Evolutionary conservation across 2,329 filamentous ascomycete species (phyloP).

Genomic region (Laburnicola sp.): DNA sequence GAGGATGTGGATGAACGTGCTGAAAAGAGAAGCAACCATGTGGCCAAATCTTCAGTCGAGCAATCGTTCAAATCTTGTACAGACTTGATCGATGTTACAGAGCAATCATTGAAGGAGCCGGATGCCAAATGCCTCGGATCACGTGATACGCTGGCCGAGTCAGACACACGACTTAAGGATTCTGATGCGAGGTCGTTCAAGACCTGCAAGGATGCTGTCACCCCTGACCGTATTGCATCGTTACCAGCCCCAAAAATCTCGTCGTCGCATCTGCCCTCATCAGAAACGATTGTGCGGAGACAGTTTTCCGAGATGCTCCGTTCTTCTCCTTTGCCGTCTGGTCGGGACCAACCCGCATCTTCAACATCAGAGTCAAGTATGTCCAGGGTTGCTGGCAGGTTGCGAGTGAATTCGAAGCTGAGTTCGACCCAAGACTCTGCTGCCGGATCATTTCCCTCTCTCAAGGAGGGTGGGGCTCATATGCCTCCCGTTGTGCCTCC

Average conservation of each 20-base stretch:
- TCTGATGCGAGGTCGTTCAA: constrained; percentile 29
- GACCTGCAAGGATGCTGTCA: constrained; percentile 23
- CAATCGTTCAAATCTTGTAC: constrained; percentile 42
- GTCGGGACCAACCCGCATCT: constrained; percentile 17
- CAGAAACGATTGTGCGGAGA: constrained; percentile 10
- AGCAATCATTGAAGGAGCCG: constrained; percentile 2
- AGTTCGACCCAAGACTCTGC: constrained; percentile 25
- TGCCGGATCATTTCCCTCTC: constrained; percentile 29
- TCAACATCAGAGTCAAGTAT: constrained; percentile 25
- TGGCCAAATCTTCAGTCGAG: constrained; percentile 35
- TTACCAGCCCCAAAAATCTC: constrained; percentile 21
- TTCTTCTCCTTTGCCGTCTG: constrained; percentile 17
- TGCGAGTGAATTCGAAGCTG: constrained; percentile 25
- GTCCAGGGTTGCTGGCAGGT: constrained; percentile 17
- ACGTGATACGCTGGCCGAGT: constrained; percentile 14
- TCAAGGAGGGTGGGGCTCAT: constrained; percentile 21
- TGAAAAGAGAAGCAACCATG: constrained; percentile 26
- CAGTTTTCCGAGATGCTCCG: constrained; percentile 18
- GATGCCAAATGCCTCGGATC: constrained; percentile 22
- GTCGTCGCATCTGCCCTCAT: constrained; percentile 7
- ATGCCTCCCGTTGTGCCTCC: constrained; percentile 30
- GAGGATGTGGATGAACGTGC: constrained; percentile 4
- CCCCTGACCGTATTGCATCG: constrained; percentile 25
- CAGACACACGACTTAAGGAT: constrained; percentile 20
- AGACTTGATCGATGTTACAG: constrained; percentile 18